These are phyloP conservation scores for Juglanconis sp. DNA, from an alignment of 2,329 filamentous ascomycete species.

Conservation along the genomic window DNA sequence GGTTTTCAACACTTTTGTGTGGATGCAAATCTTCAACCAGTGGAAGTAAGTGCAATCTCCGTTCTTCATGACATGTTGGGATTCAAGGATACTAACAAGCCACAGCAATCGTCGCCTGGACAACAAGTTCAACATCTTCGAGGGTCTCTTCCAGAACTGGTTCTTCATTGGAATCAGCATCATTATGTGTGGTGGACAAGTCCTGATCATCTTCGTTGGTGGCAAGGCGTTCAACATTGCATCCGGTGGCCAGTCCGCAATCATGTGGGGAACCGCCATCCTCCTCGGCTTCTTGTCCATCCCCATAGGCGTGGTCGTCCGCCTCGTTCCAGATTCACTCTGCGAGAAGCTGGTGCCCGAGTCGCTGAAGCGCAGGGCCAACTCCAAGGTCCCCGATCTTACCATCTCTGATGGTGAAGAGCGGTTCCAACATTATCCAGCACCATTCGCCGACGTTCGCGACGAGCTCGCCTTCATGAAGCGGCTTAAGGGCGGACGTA, in stretches of 20 bases:
- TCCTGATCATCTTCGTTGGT: conserved; percentile 87
- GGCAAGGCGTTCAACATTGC: conserved; percentile 75
- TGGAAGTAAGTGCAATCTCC: conserved; percentile 68
- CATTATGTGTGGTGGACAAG: conserved; percentile 84
- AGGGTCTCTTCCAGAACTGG: conserved; percentile 77
- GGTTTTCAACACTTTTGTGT: conserved; percentile 97
- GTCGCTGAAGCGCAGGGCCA: conserved; percentile 47
- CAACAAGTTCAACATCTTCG: conserved; percentile 94
- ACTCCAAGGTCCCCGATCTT: conserved; percentile 47
- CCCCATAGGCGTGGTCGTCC: conserved; percentile 76
- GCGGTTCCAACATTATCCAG: conserved; percentile 64
- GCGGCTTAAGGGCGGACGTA: conserved; percentile 74
- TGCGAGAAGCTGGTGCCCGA: conserved; percentile 51
- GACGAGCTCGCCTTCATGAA: conserved; percentile 80
- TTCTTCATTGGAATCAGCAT: conserved; percentile 85
- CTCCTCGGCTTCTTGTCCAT: conserved; percentile 81
- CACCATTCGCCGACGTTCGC: conserved; percentile 69
- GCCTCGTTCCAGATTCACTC: conserved; percentile 74
- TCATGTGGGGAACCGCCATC: conserved; percentile 85
- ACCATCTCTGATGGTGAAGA: conserved; percentile 64
- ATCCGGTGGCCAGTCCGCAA: conserved; percentile 56
- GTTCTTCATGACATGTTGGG: background rate
- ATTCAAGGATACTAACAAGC: conserved; percentile 7
- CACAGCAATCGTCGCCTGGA: conserved; percentile 81
- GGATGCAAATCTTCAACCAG: conserved; percentile 99